Evolutionary conservation across 331 rosid genomes (phyloP), one percentile per base, ranked within the genome.

Genomic region (Arachis monticola): DNA sequence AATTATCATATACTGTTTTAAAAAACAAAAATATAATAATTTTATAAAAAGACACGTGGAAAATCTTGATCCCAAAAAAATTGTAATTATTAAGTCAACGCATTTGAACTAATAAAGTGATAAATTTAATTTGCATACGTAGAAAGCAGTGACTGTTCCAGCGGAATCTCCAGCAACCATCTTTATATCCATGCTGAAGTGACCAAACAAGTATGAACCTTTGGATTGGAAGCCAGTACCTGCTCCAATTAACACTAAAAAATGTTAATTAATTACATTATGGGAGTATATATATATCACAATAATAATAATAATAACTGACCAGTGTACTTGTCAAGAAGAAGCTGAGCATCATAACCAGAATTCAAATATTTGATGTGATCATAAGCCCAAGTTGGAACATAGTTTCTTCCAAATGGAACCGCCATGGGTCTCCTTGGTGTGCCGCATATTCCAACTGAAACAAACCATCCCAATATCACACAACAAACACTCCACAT

Each of bases 201-300:
- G 99, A 48, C 99, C 99, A 70, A 92, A 94, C 88, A 94, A 77
- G 27, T 93, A 93, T 9, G 92, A 85, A 3, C 98, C 98, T 70
- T 91, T 93, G 31, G 98, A 89, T 70, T 93, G 98, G 64, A 93
- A 91, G 27, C 98, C 98, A 63, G 98, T 93, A 46, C 97, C 97
- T 92, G 64, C 58, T n/a, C 58, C 13, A 52, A 52, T 22, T 22
- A 22, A 22, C 27, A 22, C 27, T 0, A 22, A 22, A 22, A 22
- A 22, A 22, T 22, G 27, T 22, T 22, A 22, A 22, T 22, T 22
- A 22, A 22, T 22, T 22, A 22, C 27, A 22, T 22, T 22, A 22
- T 22, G 27, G 27, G 27, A 22, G 27, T 22, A 22, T 22, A 22
- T 22, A 22, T 22, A 22, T 22, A 22, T 22, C 27, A 22, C 4